These are phyloP conservation scores for Tritrichomonas musculus DNA, from an alignment of 208 protist genomes.

Conservation along the genomic window DNA sequence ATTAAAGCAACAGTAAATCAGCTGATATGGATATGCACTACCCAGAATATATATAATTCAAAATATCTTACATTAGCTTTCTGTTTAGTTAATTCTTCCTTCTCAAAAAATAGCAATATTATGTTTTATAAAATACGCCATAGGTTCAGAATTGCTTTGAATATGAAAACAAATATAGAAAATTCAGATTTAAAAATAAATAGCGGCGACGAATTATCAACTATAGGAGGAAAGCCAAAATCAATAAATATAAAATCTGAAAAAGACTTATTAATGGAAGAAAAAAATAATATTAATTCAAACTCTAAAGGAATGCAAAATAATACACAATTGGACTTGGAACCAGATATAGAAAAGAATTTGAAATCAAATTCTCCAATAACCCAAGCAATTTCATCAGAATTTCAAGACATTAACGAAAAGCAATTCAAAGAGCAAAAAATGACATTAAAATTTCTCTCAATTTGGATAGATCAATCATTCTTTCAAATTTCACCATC, in stretches of 20 bases:
- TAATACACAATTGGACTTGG: too few relatives aligned
- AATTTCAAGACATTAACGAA: too few relatives aligned
- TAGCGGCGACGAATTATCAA: not conserved
- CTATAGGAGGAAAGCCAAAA: not conserved
- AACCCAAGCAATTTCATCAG: too few relatives aligned
- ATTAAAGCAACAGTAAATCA: not conserved
- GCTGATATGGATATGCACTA: constrained; percentile 29
- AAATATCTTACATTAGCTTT: not conserved
- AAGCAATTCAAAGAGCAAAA: not conserved
- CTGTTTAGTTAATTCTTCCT: not conserved
- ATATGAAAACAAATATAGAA: not conserved
- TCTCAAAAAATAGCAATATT: not conserved
- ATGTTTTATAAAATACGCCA: not conserved
- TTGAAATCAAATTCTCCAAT: too few relatives aligned
- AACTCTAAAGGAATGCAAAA: too few relatives aligned
- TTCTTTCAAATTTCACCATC: not conserved
- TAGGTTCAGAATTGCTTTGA: not conserved
- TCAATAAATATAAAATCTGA: not conserved
- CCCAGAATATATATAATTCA: not conserved
- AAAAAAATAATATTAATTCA: too few relatives aligned
- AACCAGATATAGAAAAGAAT: too few relatives aligned
- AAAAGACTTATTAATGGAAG: too few relatives aligned
- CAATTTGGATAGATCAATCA: not conserved
- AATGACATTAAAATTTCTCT: not conserved
- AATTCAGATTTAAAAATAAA: not conserved